Base-by-base conservation (phyloP, 441 rosid genomes). In the Codiaeum variegatum region DNA sequence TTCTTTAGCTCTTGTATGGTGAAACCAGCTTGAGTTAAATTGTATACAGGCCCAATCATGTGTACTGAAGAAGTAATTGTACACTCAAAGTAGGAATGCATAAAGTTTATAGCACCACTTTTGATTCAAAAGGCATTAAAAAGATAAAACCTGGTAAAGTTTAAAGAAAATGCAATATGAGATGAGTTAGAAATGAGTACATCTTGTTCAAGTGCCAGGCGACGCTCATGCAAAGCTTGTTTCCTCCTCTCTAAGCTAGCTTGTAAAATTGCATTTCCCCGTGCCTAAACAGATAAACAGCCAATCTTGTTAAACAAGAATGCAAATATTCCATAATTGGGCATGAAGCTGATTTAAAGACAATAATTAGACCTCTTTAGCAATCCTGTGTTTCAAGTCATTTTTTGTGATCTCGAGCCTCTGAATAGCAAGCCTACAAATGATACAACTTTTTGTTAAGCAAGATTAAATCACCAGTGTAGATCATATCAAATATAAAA, bases 211-310 rank as follows among this genome's bases (percentile, higher is more conserved):
- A 95, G 98, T 52, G 98, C 97, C 85, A 95, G 76, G 67, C 96
- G 99, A 72, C 98, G 91, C 78, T 93, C 98, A 72, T 95, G 98
- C 81, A 95, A 79, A 66, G 99, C 98, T 84, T 93, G 96, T 83
- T 95, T 95, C 85, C 99, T 90, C 84, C 97, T 86, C 86, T 95
- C 98, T 81, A 95, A 80, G 86, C 98, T 95, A 81, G 96, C 98
- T 82, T 95, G 99, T 69, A 95, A 83, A 84, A 93, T 88, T 72
- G 99, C 97, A 83, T 93, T 95, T 76, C 97, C 99, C 84, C 98
- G 85, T 68, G 99, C 95, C 99, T 95, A 75, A 76, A 78, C 52
- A 74, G 61, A 83, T 55, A 56, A 69, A 64, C 49, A 64, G 72
- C 31, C 64, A 68, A 79, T 62, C 49, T 47, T 42, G 52, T 80